Evolutionary conservation across 1,284 basidiomycete species (phyloP).

Genomic region (Blastosporella zonata): DNA sequence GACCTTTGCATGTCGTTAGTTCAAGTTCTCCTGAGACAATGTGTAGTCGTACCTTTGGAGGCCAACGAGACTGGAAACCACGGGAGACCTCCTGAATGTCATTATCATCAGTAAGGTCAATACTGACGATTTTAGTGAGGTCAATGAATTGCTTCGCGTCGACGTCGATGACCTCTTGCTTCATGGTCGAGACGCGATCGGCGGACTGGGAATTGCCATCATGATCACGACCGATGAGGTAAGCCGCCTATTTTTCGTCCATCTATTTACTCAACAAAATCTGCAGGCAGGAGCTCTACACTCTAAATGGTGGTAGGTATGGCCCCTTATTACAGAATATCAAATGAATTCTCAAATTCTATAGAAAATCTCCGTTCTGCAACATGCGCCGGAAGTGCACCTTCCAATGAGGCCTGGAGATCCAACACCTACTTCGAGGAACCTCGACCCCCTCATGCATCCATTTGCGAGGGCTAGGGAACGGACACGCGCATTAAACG

Average conservation of each 20-base stretch:
- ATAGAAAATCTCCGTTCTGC: constrained; percentile 86
- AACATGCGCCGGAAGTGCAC: constrained; percentile 78
- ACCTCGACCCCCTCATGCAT: constrained; percentile 92
- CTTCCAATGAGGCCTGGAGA: constrained; percentile 72
- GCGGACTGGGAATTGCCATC: neutral
- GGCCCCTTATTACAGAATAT: neutral
- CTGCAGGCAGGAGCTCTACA: neutral
- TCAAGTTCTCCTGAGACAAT: neutral
- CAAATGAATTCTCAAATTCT: constrained; percentile 3
- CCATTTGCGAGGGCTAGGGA: constrained; percentile 93
- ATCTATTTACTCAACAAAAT: neutral
- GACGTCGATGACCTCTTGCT: constrained; percentile 16
- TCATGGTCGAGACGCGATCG: neutral
- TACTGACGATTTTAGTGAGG: constrained; percentile 8
- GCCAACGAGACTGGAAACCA: neutral
- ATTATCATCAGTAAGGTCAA: constrained; percentile 18
- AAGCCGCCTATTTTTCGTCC: constrained; percentile 12
- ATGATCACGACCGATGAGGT: constrained; percentile 7
- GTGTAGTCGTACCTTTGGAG: constrained; percentile 4
- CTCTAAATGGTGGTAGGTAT: constrained; percentile 22
- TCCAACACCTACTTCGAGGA: constrained; percentile 85
- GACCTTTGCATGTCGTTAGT: neutral
- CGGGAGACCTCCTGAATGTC: constrained; percentile 5
- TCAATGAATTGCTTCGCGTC: constrained; percentile 12
- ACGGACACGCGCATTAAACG: constrained; percentile 91